phyloP scores from a whole-genome alignment of 2,329 filamentous ascomycete species.

The Balansia obtecta region DNA sequence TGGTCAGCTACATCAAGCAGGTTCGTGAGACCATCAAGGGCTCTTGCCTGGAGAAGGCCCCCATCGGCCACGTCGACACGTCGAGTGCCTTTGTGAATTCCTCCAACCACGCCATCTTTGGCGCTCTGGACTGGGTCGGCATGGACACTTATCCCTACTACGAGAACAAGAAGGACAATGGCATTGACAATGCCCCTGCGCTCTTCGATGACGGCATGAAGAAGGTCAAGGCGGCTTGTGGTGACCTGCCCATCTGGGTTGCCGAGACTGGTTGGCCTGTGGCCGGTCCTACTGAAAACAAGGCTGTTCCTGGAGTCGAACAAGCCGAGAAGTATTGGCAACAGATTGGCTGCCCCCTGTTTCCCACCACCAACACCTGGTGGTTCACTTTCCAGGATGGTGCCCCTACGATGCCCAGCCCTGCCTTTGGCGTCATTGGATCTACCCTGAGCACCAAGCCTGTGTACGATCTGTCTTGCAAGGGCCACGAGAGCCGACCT shows the following conservation, averaged over 20 bases:
- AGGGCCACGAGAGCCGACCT: constrained; percentile 11
- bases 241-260: constrained; percentile 66
- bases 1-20: constrained; percentile 59
- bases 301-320: constrained; percentile 47
- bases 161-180: constrained; percentile 55
- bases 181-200: constrained; percentile 47
- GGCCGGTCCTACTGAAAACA: constrained; percentile 48
- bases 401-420: constrained; percentile 43
- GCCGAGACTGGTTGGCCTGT: constrained; percentile 86
- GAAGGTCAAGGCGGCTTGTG: constrained; percentile 43
- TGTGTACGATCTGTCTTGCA: constrained; percentile 52
- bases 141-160: constrained; percentile 82
- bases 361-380: constrained; percentile 54
- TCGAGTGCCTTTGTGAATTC: constrained; percentile 70
- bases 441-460: constrained; percentile 38
- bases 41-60: constrained; percentile 43
- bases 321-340: constrained; percentile 78
- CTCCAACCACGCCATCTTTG: constrained; percentile 58
- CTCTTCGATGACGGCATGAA: constrained; percentile 58
- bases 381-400: constrained; percentile 69
- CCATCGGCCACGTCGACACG: constrained; percentile 79
- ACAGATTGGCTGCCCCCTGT: constrained; percentile 59
- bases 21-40: constrained; percentile 51
- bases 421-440: constrained; percentile 60
- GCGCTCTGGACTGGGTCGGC: constrained; percentile 65